Evolutionary conservation across 2,329 filamentous ascomycete species (phyloP).

Genomic region (Aspergillus persii): DNA sequence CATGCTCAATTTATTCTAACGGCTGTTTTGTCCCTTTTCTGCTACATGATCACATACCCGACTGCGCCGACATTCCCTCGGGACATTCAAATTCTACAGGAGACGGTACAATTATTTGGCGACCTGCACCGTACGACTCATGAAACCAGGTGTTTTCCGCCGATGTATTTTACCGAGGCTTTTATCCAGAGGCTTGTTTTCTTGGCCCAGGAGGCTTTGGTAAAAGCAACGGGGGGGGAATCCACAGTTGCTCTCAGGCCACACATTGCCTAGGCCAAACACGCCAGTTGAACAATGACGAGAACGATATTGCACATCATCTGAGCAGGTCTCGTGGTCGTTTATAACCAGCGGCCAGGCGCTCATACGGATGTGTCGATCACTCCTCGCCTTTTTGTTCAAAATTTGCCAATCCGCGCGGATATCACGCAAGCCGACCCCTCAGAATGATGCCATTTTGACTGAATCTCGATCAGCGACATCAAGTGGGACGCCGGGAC

Average conservation of each 20-base stretch:
- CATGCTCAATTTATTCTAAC: conserved; percentile 23
- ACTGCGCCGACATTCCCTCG: conserved; percentile 7
- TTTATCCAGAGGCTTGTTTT: conserved; percentile 5
- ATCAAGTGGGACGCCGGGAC: neutral
- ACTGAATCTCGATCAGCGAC: neutral
- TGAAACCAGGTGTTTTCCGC: conserved; percentile 11
- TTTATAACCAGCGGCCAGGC: neutral
- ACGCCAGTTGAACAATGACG: neutral
- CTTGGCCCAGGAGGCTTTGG: neutral
- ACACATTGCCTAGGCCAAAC: neutral
- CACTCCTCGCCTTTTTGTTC: neutral
- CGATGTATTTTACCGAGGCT: conserved; percentile 15
- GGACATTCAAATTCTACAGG: conserved; percentile 18
- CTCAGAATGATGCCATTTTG: neutral
- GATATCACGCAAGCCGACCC: neutral
- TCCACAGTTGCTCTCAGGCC: too few relatives aligned
- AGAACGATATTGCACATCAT: neutral
- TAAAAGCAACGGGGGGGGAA: neutral
- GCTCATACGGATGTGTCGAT: neutral
- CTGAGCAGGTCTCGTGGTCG: neutral
- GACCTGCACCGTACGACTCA: neutral
- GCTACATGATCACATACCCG: conserved; percentile 14
- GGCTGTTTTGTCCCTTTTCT: conserved; percentile 14
- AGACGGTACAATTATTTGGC: neutral
- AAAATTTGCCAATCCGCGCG: neutral